Evolutionary conservation across 495 filamentous ascomycete genomes (phyloP), one percentile per base, ranked within the genome.

Genomic region (Opeltia flavorubescens): DNA sequence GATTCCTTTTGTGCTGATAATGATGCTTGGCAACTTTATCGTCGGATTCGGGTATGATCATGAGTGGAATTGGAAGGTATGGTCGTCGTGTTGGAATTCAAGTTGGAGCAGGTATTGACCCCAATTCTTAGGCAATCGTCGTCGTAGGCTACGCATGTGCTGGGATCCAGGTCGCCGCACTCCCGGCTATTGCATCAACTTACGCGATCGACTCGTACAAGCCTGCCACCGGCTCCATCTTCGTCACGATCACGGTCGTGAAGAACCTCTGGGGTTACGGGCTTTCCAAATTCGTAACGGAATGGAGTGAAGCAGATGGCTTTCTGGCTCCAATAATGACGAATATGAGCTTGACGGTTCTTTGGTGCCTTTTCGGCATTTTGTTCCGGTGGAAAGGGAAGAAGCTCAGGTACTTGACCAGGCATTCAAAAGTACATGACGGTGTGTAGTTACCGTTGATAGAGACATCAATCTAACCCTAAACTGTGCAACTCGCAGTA

Each of bases 201-300:
- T 64, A 64, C 30, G 73, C 71, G 4, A 72, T 81, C 20, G 77
- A 82, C 53, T 71, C 64, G 45, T 80, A 84, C 57, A 77, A 74
- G 47, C 68, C 67, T 29, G 64, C 76, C 34, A 64, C 75, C 0
- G 71, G 71, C 7, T 70, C 74, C 47, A 72, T 78, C 56, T 66
- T 77, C 50, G 72, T 78, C 18, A 60, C 68, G 18, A 74, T 74
- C 49, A 77, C 75, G 1, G 63, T 78, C 1, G 69, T 74, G 21
- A 79, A 80, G 62, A 76, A 80, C 48, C 57, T 71, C 1, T 69
- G 74, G 64, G 65, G 66, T 11, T 69, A 67, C 46, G 65, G 66
- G 0, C 62, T 69, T 47, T 65, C 63, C 50, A 62, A 68, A 28
- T 67, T 66, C 47, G 64, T 67, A 50, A 66, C 65, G 7, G 29